Base-by-base conservation (phyloP, 495 filamentous ascomycete genomes). In the Aspergillus affinis region DNA sequence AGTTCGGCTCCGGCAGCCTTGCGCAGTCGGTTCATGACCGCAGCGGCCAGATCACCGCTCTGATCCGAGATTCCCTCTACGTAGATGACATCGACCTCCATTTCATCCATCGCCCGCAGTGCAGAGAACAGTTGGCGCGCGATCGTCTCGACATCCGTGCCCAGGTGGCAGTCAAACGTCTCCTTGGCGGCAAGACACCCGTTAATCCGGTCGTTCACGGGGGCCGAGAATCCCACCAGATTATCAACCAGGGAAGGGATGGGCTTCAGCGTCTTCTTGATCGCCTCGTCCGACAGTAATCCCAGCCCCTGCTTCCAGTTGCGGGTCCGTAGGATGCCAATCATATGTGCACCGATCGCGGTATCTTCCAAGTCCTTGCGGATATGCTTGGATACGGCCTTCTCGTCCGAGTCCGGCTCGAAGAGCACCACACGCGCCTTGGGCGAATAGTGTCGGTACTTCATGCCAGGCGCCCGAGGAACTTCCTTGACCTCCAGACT, bases 371-470 rank as follows among this genome's bases (percentile, higher is more conserved):
- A 52, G 45, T 81, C 76, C 15, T 72, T 62, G 19, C 60, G 64
- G 1, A 79, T 69, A 19, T 72, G 78, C 8, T 68, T 69, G 18
- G 70, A 55, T 2, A 76, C 63, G 0, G 68, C 62, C 1, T 75
- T 75, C 3, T 65, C 56, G 20, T 60, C 66, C 0, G 76, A 76
- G 4, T 73, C 77, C 29, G 74, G 55, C 57, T 96, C 90, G 69
- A 90, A 94, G 2, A 99, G 78, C 21, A 97, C 76, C 10, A 99
- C 93, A 30, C 81, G 86, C 17, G 94, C 94, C 67, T 88, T 89
- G 0, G 94, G 94, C 20, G 92, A 95, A 69, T 99, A 99, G 71
- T 99, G 94, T 65, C 92, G 88, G 73, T 99, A 99, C 69, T 99
- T 99, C 94, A 99, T 99, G 3, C 94, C 94, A 9, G 94, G 94